Evolutionary conservation across 2,329 filamentous ascomycete species (phyloP).

Genomic region (Pseudogymnoascus sp.): DNA sequence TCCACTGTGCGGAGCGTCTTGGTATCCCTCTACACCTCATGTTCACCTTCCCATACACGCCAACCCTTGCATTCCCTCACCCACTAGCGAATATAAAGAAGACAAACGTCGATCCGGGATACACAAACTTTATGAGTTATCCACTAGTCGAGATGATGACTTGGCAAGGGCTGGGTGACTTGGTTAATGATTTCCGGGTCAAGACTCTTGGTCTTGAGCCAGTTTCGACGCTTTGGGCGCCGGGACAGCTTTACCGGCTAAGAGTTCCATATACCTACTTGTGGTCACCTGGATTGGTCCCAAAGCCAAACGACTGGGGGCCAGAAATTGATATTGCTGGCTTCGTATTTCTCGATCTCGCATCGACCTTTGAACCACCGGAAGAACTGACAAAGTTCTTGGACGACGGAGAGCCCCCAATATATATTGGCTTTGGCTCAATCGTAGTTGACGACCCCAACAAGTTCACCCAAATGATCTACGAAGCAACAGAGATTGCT

Average conservation of each 20-base stretch:
- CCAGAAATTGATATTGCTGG: slow-evolving; percentile 62
- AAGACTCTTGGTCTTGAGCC: slow-evolving; percentile 61
- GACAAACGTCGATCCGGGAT: slow-evolving; percentile 58
- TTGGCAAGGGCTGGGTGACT: slow-evolving; percentile 72
- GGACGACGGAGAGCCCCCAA: slow-evolving; percentile 44
- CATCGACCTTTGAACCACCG: slow-evolving; percentile 51
- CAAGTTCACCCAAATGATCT: slow-evolving; percentile 59
- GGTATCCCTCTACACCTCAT: slow-evolving; percentile 66
- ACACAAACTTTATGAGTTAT: slow-evolving; percentile 72
- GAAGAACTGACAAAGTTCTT: slow-evolving; percentile 46
- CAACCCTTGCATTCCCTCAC: slow-evolving; percentile 66
- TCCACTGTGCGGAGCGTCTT: slow-evolving; percentile 72
- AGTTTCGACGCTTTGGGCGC: slow-evolving; percentile 66
- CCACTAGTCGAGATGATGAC: slow-evolving; percentile 74
- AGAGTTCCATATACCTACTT: slow-evolving; percentile 67
- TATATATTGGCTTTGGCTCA: slow-evolving; percentile 67
- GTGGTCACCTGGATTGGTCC: slow-evolving; percentile 55
- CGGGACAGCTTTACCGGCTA: slow-evolving; percentile 59
- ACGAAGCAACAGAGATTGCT: slow-evolving; percentile 54
- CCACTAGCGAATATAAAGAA: slow-evolving; percentile 66
- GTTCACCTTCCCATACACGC: slow-evolving; percentile 78
- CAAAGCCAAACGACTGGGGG: slow-evolving; percentile 59
- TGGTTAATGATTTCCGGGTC: slow-evolving; percentile 63
- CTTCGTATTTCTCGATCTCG: slow-evolving; percentile 66
- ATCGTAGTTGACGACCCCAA: slow-evolving; percentile 66